Evolutionary conservation across 768 basidiomycete species (phyloP).

Genomic region (Mycena crocata): DNA sequence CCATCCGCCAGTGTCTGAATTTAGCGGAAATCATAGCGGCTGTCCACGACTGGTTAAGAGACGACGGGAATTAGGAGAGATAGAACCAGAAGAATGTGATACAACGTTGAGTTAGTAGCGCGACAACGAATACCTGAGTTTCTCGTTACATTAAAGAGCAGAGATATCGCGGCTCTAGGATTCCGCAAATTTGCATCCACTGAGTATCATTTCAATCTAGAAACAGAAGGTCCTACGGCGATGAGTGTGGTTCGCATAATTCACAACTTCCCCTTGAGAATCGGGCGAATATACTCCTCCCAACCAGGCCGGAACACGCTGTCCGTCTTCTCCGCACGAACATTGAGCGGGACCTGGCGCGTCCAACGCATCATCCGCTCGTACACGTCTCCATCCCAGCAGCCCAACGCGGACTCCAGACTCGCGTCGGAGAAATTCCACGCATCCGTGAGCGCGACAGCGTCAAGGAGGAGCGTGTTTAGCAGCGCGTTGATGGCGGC

Average conservation of each 20-base stretch:
- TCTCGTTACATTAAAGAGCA: too few relatives aligned
- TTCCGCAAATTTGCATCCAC: too few relatives aligned
- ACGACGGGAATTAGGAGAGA: too few relatives aligned
- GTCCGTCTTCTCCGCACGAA: constrained; percentile 16
- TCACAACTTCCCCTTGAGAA: constrained; percentile 7
- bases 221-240: too few relatives aligned
- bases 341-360: constrained; percentile 38
- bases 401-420: constrained; percentile 37
- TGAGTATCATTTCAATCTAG: too few relatives aligned
- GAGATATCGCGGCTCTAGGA: too few relatives aligned
- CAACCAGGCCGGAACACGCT: constrained; percentile 36
- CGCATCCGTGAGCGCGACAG: constrained; percentile 38
- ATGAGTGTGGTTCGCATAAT: not conserved
- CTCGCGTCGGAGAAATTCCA: constrained; percentile 43
- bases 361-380: constrained; percentile 41
- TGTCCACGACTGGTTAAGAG: too few relatives aligned
- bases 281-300: constrained; percentile 33
- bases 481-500: constrained; percentile 27
- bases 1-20: too few relatives aligned
- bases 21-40: too few relatives aligned
- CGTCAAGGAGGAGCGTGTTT: constrained; percentile 35
- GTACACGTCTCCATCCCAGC: constrained; percentile 40
- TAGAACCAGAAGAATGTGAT: too few relatives aligned
- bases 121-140: too few relatives aligned
- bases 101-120: too few relatives aligned